These are phyloP conservation scores for Dispira parvispora DNA, from an alignment of 192 early-diverging fungal genomes.

Conservation along the genomic window DNA sequence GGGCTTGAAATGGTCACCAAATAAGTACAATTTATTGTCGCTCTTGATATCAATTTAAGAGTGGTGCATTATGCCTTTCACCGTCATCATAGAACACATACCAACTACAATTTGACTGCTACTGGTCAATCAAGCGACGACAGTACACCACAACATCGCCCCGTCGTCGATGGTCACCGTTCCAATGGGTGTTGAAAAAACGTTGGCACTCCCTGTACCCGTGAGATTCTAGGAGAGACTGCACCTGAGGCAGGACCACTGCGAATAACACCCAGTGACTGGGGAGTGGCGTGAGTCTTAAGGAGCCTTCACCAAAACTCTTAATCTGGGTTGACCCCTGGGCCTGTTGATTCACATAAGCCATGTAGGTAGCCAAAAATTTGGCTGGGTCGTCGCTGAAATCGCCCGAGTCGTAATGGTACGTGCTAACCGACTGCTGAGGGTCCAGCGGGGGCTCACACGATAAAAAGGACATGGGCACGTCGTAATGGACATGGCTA, in stretches of 20 bases:
- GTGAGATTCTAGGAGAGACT: conserved; percentile 16
- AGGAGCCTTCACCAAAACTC: neutral
- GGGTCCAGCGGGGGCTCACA: conserved; percentile 76
- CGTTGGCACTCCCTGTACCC: conserved; percentile 48
- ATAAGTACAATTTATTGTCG: no score
- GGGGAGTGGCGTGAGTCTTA: conserved; percentile 28
- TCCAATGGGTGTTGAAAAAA: conserved; percentile 88
- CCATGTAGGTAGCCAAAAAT: conserved; percentile 34
- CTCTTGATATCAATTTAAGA: no score
- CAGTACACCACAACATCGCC: conserved; percentile 77
- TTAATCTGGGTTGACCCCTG: neutral
- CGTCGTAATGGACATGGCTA: conserved; percentile 49
- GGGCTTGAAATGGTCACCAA: no score
- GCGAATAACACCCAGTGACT: conserved; percentile 72
- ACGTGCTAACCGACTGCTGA: conserved; percentile 11
- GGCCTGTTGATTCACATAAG: neutral
- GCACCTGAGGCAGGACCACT: conserved; percentile 24
- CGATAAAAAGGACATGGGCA: conserved; percentile 68
- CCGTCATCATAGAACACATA: no score
- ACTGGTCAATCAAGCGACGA: conserved; percentile 9
- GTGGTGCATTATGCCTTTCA: no score
- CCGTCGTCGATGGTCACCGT: conserved; percentile 53
- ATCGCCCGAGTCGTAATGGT: conserved; percentile 30
- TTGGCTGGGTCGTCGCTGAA: conserved; percentile 53
- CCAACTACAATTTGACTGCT: no score